Evolutionary conservation across 2,329 filamentous ascomycete species (phyloP), one percentile per base, ranked within the genome.

Genomic region (Neurospora sp.): DNA sequence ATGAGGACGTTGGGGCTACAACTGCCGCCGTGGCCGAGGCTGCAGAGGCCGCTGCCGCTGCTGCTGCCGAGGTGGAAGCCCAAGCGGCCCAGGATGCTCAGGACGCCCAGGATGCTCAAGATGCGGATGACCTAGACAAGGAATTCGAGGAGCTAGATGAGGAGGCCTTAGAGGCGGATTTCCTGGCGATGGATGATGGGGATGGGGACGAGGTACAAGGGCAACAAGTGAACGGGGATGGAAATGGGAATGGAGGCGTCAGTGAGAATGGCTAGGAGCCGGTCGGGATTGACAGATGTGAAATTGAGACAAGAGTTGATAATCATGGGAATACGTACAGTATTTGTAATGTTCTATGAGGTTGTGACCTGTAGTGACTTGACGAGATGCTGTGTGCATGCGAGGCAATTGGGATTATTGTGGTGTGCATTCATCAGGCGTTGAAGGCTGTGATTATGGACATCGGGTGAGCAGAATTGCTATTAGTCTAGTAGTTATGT

Each of bases 111-210:
- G 79, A 85, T 84, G 75, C 83, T 87, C 73, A 81, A 84, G 23
- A 73, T 17, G 70, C 46, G 2, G 66, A 67, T 17, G 71, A 70
- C 19, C 67, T 70, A n/a, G 69, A 75, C 33, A 77, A 78, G 8
- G 78, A 57, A 0, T 70, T 71, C 23, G 69, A 78, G n/a, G 83
- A 82, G 57, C 79, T 82, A 67, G 83, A 84, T 65, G 85, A 86
- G 10, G 85, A 86, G 69, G 83, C 89, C 74, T 78, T 90, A 67
- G 89, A 89, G 77, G 85, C 87, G 43, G 88, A 89, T 74, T 82
- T 91, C 77, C 80, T 88, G 75, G 87, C 87, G 1, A 88, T 87
- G 73, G 80, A 89, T 73, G 86, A 88, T 74, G 78, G 78, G 3
- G 79, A 80, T 67, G 81, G 77, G 62, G 72, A 72, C 36, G 75